Evolutionary conservation across 768 basidiomycete genomes (phyloP).

Genomic region (Sarcodon sp.): DNA sequence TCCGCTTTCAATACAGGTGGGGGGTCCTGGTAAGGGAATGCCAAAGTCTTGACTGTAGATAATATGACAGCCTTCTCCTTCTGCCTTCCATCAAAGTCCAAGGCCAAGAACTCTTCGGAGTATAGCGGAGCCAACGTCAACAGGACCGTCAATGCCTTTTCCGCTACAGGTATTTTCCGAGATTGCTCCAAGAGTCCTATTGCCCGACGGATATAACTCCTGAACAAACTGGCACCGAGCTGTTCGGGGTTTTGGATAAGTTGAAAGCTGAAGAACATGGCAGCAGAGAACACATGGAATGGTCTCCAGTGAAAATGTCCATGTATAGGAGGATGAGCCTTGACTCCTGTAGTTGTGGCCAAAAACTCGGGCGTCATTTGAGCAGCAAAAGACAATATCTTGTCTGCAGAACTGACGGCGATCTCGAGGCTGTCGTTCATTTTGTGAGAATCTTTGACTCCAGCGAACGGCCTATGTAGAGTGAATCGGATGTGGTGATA

Average conservation of each 20-base stretch:
- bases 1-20: conserved; percentile 37
- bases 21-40: conserved; percentile 72
- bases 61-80: conserved; percentile 39
- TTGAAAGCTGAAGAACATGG: conserved; percentile 89
- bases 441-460: conserved; percentile 15
- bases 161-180: conserved; percentile 52
- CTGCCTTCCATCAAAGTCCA: conserved; percentile 43
- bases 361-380: conserved; percentile 70
- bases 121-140: conserved; percentile 65
- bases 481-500: conserved; percentile 80
- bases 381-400: conserved; percentile 64
- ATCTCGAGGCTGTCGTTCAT: conserved; percentile 42
- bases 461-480: conserved; percentile 69
- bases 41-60: conserved; percentile 57
- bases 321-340: conserved; percentile 41
- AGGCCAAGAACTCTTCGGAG: conserved; percentile 41
- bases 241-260: conserved; percentile 72
- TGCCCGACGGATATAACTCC: conserved; percentile 61
- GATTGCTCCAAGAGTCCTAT: conserved; percentile 53
- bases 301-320: conserved; percentile 80
- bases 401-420: conserved; percentile 66
- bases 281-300: conserved; percentile 75
- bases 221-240: conserved; percentile 65
- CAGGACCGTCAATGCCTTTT: conserved; percentile 64
- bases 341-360: conserved; percentile 25